phyloP scores from a whole-genome alignment of 108 stramenopile genomes.

The Nitzschia sp. region DNA sequence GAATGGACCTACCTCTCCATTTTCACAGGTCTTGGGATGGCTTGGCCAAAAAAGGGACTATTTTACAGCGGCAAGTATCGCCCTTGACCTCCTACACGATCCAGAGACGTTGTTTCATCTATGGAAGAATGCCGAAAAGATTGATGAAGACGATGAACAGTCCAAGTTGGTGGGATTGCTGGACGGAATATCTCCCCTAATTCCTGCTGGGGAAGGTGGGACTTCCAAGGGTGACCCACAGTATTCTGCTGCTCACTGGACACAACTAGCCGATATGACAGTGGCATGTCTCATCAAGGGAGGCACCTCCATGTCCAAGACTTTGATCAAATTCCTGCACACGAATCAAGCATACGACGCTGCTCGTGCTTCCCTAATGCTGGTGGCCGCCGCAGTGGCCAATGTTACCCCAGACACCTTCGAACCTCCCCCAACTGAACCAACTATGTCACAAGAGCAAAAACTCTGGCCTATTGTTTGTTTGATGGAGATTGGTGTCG shows the following conservation, averaged over 20 bases:
- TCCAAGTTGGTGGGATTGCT: slow-evolving; percentile 56
- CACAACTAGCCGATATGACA: slow-evolving; percentile 77
- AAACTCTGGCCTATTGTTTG: slow-evolving; percentile 70
- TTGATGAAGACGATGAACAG: slow-evolving; percentile 51
- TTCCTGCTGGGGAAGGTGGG: slow-evolving; percentile 7
- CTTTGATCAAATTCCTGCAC: slow-evolving; percentile 60
- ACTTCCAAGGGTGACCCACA: neutral
- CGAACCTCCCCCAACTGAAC: neutral
- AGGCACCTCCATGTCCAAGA: slow-evolving; percentile 56
- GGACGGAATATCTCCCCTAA: slow-evolving; percentile 63
- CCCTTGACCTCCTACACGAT: slow-evolving; percentile 66
- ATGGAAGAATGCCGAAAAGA: slow-evolving; percentile 47
- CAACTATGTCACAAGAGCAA: neutral
- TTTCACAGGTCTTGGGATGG: slow-evolving; percentile 75
- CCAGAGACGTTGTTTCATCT: slow-evolving; percentile 59
- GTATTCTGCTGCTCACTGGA: slow-evolving; percentile 4
- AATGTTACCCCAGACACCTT: slow-evolving; percentile 36
- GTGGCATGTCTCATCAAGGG: slow-evolving; percentile 75
- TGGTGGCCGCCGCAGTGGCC: slow-evolving; percentile 39
- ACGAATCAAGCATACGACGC: slow-evolving; percentile 64
- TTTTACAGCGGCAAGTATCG: slow-evolving; percentile 74
- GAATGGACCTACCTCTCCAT: slow-evolving; percentile 62
- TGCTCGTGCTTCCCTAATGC: slow-evolving; percentile 64
- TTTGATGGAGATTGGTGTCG: slow-evolving; percentile 61
- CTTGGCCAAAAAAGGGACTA: slow-evolving; percentile 64